Percentiles rank a stretch among this genome's conserved stretches.
These are phyloP conservation scores for Colletotrichum sidae DNA, from an alignment of 2,329 filamentous ascomycete species.

Conservation along the genomic window DNA sequence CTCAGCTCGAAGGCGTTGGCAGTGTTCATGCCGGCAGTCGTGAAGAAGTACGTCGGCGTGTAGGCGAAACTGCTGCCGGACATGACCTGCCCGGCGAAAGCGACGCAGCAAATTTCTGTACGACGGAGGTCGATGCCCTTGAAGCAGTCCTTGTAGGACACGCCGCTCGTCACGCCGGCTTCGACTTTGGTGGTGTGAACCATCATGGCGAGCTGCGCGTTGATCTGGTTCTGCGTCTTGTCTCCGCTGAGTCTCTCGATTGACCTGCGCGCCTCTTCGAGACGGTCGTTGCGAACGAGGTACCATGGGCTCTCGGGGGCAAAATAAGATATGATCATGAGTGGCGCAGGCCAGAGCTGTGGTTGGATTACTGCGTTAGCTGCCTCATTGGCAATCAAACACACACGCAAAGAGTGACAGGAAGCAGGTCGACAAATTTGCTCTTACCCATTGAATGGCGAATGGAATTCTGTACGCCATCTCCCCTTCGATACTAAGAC, in stretches of 20 bases:
- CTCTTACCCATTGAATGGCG: constrained; percentile 51
- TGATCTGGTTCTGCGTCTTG: constrained; percentile 36
- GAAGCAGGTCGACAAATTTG: background rate
- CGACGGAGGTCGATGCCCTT: constrained; percentile 56
- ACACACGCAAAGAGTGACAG: too few relatives aligned
- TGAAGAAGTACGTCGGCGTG: constrained; percentile 59
- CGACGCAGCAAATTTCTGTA: constrained; percentile 56
- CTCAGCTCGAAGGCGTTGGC: constrained; percentile 53
- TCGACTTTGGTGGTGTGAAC: constrained; percentile 53
- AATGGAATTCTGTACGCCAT: constrained; percentile 56
- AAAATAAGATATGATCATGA: constrained; percentile 50
- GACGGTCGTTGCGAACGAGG: constrained; percentile 51
- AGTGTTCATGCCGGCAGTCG: constrained; percentile 54
- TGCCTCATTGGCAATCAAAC: too few relatives aligned
- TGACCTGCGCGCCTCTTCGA: constrained; percentile 48
- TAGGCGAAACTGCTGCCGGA: constrained; percentile 54
- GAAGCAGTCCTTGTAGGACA: constrained; percentile 61
- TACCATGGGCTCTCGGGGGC: constrained; percentile 59
- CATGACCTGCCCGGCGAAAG: constrained; percentile 55
- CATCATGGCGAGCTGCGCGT: constrained; percentile 42
- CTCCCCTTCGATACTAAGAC: constrained; percentile 44
- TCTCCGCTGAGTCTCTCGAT: constrained; percentile 45
- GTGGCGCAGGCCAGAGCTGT: constrained; percentile 50
- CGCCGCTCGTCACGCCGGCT: constrained; percentile 51
- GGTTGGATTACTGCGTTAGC: background rate